A percentile compares a stretch with the other conserved stretches of the same genome.
Evolutionary conservation across 371 early-diverging fungal genomes (phyloP).

Genomic region (Mortierella sp.): DNA sequence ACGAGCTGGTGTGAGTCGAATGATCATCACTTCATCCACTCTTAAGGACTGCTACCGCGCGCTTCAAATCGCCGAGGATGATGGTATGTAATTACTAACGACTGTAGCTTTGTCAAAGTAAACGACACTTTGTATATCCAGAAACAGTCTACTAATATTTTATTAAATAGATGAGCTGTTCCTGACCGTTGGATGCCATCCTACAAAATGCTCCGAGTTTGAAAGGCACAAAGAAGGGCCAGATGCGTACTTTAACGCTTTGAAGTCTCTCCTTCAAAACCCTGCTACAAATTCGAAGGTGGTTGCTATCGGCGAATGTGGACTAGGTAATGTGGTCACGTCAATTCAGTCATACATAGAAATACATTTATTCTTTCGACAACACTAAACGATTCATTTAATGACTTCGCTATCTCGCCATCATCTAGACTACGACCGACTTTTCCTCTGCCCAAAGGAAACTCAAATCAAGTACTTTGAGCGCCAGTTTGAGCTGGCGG

Average conservation of each 20-base stretch:
- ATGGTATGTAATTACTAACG: constrained; percentile 30
- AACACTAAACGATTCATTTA: too few species aligned
- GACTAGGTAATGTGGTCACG: constrained; percentile 66
- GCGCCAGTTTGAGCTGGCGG: constrained; percentile 88
- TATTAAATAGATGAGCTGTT: constrained; percentile 59
- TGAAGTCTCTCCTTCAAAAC: constrained; percentile 61
- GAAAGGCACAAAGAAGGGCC: constrained; percentile 66
- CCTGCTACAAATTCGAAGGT: constrained; percentile 61
- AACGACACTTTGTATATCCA: too few species aligned
- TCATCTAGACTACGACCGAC: constrained; percentile 86
- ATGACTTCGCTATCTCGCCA: neutral
- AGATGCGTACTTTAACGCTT: constrained; percentile 68
- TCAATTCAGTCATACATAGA: too few species aligned
- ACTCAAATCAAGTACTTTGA: constrained; percentile 83
- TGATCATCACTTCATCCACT: constrained; percentile 85
- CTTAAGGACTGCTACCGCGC: constrained; percentile 76
- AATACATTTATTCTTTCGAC: too few species aligned
- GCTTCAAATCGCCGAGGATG: constrained; percentile 60
- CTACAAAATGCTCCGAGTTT: constrained; percentile 86
- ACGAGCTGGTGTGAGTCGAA: constrained; percentile 72
- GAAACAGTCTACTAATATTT: neutral
- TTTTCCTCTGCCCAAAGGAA: constrained; percentile 85
- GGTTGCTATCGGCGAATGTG: constrained; percentile 95
- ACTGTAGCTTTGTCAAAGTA: neutral
- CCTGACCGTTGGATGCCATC: constrained; percentile 91